Conservation (phyloP, 2,329 filamentous ascomycete genomes). For the Xylaria sp. region DNA sequence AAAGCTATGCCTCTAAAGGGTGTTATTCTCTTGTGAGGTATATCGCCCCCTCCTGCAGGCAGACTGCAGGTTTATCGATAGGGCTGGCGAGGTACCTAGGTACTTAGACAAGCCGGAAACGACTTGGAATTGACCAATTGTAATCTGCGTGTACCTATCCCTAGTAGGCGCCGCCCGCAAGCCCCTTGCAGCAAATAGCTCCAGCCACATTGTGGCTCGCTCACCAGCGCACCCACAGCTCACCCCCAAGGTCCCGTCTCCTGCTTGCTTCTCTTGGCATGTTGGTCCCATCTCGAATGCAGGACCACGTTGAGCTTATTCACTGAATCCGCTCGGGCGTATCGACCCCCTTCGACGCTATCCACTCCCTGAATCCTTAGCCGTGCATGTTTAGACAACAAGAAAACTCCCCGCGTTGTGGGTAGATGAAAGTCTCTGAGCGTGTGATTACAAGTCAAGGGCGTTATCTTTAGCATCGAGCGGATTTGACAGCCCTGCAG, state of each 20-base stretch:
- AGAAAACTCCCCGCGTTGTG: neutral
- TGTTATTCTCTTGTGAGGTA: conserved; percentile 14
- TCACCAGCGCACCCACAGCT: neutral
- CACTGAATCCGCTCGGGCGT: conserved; percentile 17
- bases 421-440: neutral
- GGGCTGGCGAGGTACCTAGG: neutral
- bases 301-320: conserved; percentile 28
- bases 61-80: conserved; percentile 26
- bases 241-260: neutral
- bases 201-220: conserved; percentile 20
- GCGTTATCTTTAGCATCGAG: conserved; percentile 9
- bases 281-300: conserved; percentile 14
- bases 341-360: conserved; percentile 2
- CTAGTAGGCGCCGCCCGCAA: no score
- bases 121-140: no score
- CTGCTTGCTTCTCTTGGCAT: conserved; percentile 15
- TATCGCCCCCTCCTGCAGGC: conserved; percentile 16
- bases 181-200: neutral
- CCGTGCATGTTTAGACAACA: neutral
- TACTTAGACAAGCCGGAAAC: no score
- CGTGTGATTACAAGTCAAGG: conserved; percentile 10
- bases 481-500: conserved; percentile 10
- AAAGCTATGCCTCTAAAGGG: conserved; percentile 20
- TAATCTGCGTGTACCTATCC: no score
- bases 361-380: neutral